Conservation (phyloP, 2,329 filamentous ascomycete species). For the Nigrospora osmanthi region DNA sequence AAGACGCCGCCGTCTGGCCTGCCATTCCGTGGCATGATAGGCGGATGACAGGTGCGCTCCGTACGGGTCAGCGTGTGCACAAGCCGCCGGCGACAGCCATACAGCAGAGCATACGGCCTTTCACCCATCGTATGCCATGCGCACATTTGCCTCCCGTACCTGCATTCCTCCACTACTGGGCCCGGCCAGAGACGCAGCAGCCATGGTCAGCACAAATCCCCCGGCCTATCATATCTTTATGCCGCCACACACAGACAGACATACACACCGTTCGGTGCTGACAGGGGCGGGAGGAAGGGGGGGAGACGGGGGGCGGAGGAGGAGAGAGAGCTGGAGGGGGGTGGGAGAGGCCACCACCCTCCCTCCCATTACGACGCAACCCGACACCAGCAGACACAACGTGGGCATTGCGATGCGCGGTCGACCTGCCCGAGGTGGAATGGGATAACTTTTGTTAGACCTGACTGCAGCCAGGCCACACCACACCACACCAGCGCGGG, state of each 20-base stretch:
- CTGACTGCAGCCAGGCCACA: background rate
- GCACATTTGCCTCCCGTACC: background rate
- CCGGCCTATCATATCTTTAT: conserved; percentile 2
- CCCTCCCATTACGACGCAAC: conserved; percentile 1
- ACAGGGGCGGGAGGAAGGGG: no score
- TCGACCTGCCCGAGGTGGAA: conserved; percentile 1
- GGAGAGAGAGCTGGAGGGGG: no score
- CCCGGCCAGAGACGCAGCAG: background rate
- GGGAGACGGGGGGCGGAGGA: no score
- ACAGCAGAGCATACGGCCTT: no score
- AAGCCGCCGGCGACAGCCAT: no score
- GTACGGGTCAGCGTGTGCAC: no score
- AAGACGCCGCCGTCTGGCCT: background rate
- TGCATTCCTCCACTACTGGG: background rate
- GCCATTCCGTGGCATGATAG: no score
- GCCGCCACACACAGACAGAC: conserved; percentile 2
- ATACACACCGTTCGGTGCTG: no score
- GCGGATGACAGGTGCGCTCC: no score
- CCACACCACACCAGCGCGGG: background rate
- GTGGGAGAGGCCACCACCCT: no score
- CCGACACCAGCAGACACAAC: background rate
- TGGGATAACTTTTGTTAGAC: background rate
- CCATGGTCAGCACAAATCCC: background rate
- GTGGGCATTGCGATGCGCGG: conserved; percentile 1
- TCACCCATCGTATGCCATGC: no score